These are phyloP conservation scores for Ramichloridium luteum DNA, from an alignment of 2,329 filamentous ascomycete species.

Conservation along the genomic window DNA sequence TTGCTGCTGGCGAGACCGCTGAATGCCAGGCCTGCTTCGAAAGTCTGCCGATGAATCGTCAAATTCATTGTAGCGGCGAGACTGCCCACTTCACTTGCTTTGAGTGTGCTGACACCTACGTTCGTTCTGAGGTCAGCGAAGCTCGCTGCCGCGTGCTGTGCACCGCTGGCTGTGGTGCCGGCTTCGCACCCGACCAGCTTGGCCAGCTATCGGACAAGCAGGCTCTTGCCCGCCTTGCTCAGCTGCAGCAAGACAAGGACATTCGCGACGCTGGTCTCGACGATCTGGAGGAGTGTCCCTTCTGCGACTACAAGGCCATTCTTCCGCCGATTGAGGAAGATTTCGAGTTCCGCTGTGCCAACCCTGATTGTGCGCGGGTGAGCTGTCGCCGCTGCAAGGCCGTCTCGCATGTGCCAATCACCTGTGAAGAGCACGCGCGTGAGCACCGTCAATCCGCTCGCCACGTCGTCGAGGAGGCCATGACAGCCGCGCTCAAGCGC, in stretches of 20 bases:
- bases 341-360: constrained; percentile 61
- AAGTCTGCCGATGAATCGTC: constrained; percentile 52
- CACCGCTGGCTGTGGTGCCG: constrained; percentile 50
- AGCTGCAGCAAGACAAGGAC: constrained; percentile 57
- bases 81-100: constrained; percentile 56
- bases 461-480: constrained; percentile 67
- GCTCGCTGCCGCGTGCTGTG: constrained; percentile 58
- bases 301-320: constrained; percentile 69
- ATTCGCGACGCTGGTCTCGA: constrained; percentile 60
- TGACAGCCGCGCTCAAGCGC: constrained; percentile 66
- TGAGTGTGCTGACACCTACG: constrained; percentile 51
- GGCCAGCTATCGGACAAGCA: constrained; percentile 46
- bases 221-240: constrained; percentile 50
- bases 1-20: constrained; percentile 37
- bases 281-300: constrained; percentile 63
- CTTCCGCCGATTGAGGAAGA: constrained; percentile 55
- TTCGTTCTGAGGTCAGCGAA: constrained; percentile 56
- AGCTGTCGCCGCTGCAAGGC: constrained; percentile 48
- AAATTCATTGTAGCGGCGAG: constrained; percentile 54
- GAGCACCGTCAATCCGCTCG: constrained; percentile 50
- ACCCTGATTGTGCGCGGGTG: constrained; percentile 47
- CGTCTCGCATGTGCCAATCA: constrained; percentile 58
- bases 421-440: constrained; percentile 52
- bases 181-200: constrained; percentile 47
- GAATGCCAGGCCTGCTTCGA: constrained; percentile 59